Conservation (phyloP, 495 filamentous ascomycete species). For the Thozetella sp. region DNA sequence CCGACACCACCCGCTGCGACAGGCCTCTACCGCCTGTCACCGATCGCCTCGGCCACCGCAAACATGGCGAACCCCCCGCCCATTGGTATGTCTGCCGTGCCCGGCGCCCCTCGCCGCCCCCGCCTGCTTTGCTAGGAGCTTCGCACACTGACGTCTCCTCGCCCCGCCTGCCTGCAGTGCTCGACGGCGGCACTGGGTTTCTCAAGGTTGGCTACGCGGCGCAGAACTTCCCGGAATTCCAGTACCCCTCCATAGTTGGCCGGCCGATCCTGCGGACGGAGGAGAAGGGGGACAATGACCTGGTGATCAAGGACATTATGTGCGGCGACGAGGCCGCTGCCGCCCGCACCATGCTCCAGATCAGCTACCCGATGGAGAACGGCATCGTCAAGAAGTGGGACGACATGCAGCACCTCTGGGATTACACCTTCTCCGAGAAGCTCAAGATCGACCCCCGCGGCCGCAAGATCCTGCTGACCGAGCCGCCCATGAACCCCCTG, state of each 20-base stretch:
- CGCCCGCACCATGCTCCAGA: constrained; percentile 94
- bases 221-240: constrained; percentile 98
- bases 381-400: constrained; percentile 99
- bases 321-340: constrained; percentile 97
- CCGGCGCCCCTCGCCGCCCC: background rate
- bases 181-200: constrained; percentile 99
- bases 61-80: constrained; percentile 4
- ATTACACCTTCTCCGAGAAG: constrained; percentile 97
- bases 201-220: constrained; percentile 98
- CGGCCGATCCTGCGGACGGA: constrained; percentile 96
- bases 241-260: constrained; percentile 98
- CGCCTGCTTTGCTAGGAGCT: background rate
- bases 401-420: constrained; percentile 99
- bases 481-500: constrained; percentile 96
- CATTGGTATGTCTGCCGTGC: background rate
- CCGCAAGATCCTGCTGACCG: constrained; percentile 97
- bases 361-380: constrained; percentile 99
- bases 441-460: constrained; percentile 88
- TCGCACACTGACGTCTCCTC: constrained; percentile 7
- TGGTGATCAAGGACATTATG: constrained; percentile 97
- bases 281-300: constrained; percentile 63
- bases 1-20: background rate
- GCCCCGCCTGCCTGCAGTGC: constrained; percentile 60
- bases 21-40: background rate
- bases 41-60: background rate